These are phyloP conservation scores for Talaromyces proteolyticus DNA, from an alignment of 495 filamentous ascomycete genomes.

Conservation along the genomic window DNA sequence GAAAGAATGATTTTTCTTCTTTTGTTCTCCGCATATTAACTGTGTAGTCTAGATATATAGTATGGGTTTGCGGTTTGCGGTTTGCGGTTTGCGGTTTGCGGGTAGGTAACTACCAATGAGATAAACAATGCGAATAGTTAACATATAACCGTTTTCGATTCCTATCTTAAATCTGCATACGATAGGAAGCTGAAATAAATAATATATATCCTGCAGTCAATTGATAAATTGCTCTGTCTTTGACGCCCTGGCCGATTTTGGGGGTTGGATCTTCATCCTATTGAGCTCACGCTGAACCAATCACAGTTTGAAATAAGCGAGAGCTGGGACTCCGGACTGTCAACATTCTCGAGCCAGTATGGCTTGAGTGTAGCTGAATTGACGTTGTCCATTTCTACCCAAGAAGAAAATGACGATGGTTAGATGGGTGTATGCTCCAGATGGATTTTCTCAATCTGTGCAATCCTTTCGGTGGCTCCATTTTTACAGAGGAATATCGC, in stretches of 20 bases:
- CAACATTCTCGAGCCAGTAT: not conserved
- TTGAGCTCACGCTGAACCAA: not conserved
- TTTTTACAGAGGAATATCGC: slow-evolving; percentile 1
- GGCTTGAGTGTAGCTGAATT: not conserved
- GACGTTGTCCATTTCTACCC: not conserved
- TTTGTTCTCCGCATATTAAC: not conserved
- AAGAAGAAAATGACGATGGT: not conserved
- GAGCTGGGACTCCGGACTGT: not conserved
- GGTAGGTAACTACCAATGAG: not conserved
- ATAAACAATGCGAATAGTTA: not conserved
- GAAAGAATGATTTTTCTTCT: slow-evolving; percentile 1
- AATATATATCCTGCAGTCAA: not conserved
- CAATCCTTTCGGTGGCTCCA: not conserved
- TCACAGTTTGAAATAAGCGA: not conserved
- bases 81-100: not conserved
- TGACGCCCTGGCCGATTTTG: not conserved
- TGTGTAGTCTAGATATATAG: not conserved
- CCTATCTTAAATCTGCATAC: not conserved
- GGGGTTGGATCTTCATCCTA: too few species aligned
- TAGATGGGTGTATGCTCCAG: not conserved
- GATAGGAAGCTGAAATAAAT: not conserved
- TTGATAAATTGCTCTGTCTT: not conserved
- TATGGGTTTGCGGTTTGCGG: not conserved
- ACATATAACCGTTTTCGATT: not conserved
- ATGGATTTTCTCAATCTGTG: not conserved